A percentile compares a stretch with the other conserved stretches of the same genome.
Conservation (phyloP, 2,329 filamentous ascomycete species). For the Pseudogymnoascus sp. region DNA sequence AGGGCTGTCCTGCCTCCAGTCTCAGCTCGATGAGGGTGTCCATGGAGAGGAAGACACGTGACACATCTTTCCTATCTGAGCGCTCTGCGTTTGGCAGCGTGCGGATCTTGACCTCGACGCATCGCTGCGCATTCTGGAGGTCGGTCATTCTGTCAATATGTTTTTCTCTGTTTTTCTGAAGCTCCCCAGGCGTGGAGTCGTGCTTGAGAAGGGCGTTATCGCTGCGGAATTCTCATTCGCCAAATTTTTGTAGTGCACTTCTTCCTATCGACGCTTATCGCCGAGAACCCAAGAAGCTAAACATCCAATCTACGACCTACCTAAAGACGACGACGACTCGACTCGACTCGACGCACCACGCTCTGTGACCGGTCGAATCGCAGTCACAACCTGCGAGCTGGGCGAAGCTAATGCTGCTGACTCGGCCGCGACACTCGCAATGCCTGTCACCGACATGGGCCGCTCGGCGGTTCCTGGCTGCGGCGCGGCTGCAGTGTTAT, state of each 20-base stretch:
- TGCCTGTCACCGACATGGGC: constrained; percentile 35
- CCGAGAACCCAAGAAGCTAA: not conserved
- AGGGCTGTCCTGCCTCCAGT: constrained; percentile 50
- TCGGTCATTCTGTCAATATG: constrained; percentile 15
- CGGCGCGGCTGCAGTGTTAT: constrained; percentile 5
- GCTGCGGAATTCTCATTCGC: not conserved
- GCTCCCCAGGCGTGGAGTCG: not conserved
- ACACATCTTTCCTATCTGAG: constrained; percentile 24
- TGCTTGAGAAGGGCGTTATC: not conserved
- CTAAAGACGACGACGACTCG: not conserved
- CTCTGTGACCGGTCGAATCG: not conserved
- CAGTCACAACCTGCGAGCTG: constrained; percentile 20
- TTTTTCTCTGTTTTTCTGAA: not conserved
- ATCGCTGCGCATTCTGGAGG: constrained; percentile 18
- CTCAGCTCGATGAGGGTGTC: constrained; percentile 44
- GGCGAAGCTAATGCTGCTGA: constrained; percentile 34
- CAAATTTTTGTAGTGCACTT: constrained; percentile 3
- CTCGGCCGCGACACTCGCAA: constrained; percentile 33
- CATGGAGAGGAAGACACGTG: constrained; percentile 25
- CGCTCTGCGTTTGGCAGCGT: constrained; percentile 21
- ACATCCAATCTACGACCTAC: not conserved
- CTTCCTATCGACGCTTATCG: constrained; percentile 6
- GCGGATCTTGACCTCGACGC: constrained; percentile 27
- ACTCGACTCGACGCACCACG: not conserved
- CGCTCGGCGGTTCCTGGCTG: constrained; percentile 23